These are phyloP conservation scores for Suhomyces bokatorum DNA, from an alignment of 1,139 yeast species.

Conservation along the genomic window DNA sequence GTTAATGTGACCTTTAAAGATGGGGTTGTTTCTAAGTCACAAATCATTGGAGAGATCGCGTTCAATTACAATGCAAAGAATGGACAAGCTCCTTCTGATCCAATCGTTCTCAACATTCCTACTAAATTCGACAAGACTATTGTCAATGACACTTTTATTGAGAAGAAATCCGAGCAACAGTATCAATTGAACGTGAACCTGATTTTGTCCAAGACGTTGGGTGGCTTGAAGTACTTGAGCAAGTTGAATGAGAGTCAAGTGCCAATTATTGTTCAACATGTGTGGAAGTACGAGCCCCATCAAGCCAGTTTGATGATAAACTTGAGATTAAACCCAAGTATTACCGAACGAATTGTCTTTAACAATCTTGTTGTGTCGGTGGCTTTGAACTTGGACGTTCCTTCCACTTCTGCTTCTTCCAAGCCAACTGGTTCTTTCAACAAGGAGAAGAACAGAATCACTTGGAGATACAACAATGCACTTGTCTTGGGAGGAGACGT, in stretches of 20 bases:
- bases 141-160: slow-evolving; percentile 46
- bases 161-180: slow-evolving; percentile 29
- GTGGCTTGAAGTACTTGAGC: slow-evolving; percentile 68
- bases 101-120: slow-evolving; percentile 33
- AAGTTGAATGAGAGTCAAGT: slow-evolving; percentile 43
- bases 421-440: slow-evolving; percentile 90
- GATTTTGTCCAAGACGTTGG: slow-evolving; percentile 59
- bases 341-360: slow-evolving; percentile 38
- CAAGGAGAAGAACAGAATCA: slow-evolving; percentile 78
- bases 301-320: slow-evolving; percentile 85
- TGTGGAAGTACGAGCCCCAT: slow-evolving; percentile 83
- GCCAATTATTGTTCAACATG: slow-evolving; percentile 76
- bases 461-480: slow-evolving; percentile 71
- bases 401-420: slow-evolving; percentile 72
- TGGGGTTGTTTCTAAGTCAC: slow-evolving; percentile 58
- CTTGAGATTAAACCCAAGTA: slow-evolving; percentile 55
- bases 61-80: slow-evolving; percentile 54
- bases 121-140: slow-evolving; percentile 35
- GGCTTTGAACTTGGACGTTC: slow-evolving; percentile 43
- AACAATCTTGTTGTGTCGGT: slow-evolving; percentile 71
- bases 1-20: slow-evolving; percentile 71
- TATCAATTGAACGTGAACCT: slow-evolving; percentile 37
- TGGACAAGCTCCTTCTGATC: slow-evolving; percentile 16
- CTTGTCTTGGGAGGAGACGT: slow-evolving; percentile 35
- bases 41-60: slow-evolving; percentile 78